Percentiles rank a stretch among this genome's conserved stretches.
These are phyloP conservation scores for Elongisporangium anandrum DNA, from an alignment of 352 stramenopile species.

Conservation along the genomic window DNA sequence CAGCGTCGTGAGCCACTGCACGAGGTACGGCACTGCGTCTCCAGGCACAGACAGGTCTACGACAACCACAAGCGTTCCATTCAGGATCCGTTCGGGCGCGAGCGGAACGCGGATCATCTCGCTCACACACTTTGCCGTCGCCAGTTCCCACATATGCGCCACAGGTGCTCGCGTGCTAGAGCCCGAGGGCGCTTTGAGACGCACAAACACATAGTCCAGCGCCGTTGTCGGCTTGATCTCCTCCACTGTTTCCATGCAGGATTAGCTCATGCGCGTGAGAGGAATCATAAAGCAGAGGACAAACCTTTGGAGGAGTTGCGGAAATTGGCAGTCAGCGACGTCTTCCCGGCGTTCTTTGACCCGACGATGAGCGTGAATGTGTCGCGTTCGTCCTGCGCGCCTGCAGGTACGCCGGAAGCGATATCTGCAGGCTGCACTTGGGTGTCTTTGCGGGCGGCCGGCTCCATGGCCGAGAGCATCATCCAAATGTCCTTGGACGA, in stretches of 20 bases:
- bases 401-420: constrained; percentile 7
- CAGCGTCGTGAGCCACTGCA: constrained; percentile 73
- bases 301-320: constrained; percentile 54
- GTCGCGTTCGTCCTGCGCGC: constrained; percentile 47
- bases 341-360: constrained; percentile 73
- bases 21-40: constrained; percentile 70
- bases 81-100: constrained; percentile 66
- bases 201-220: constrained; percentile 89
- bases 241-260: constrained; percentile 31
- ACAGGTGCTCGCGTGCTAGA: constrained; percentile 31
- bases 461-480: constrained; percentile 51
- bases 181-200: constrained; percentile 47
- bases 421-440: constrained; percentile 14
- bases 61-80: constrained; percentile 71
- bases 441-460: constrained; percentile 8
- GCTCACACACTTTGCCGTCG: constrained; percentile 63
- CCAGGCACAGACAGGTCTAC: constrained; percentile 80
- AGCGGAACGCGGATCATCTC: constrained; percentile 87
- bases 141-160: constrained; percentile 92
- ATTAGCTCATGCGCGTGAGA: constrained; percentile 7
- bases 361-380: constrained; percentile 72
- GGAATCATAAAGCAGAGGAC: background rate
- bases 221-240: constrained; percentile 89
- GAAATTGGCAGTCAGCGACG: constrained; percentile 66
- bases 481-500: constrained; percentile 70